Conservation (phyloP, 2,329 filamentous ascomycete genomes). For the Nectriaceae sp. region DNA sequence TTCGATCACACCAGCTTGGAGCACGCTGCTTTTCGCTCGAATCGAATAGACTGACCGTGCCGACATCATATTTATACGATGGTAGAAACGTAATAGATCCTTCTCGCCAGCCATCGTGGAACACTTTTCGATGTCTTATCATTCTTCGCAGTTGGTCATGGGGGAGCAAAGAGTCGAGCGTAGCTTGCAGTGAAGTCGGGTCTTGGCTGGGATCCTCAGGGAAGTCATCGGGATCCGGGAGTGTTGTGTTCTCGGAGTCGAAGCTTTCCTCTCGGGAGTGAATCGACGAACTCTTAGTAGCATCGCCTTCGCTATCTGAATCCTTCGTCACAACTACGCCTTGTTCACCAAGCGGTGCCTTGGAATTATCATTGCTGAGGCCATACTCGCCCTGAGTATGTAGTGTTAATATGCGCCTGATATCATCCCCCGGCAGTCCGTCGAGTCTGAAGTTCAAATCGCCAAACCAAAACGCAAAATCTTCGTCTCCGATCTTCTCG, state of each 20-base stretch:
- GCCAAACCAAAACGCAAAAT: constrained; percentile 95
- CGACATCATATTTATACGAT: constrained; percentile 97
- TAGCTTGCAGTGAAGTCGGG: constrained; percentile 85
- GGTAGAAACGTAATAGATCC: constrained; percentile 86
- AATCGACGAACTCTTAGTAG: constrained; percentile 35
- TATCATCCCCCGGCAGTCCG: constrained; percentile 85
- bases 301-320: constrained; percentile 50
- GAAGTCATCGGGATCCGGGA: constrained; percentile 68
- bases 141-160: constrained; percentile 84
- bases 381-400: constrained; percentile 81
- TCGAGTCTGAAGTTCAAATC: constrained; percentile 94
- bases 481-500: constrained; percentile 80
- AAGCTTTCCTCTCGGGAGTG: constrained; percentile 38
- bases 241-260: constrained; percentile 39
- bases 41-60: constrained; percentile 90
- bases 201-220: constrained; percentile 70
- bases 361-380: constrained; percentile 43
- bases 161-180: constrained; percentile 79
- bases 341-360: constrained; percentile 45
- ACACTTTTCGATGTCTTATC: constrained; percentile 74
- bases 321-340: constrained; percentile 50
- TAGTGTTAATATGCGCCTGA: constrained; percentile 78
- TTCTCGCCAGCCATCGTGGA: constrained; percentile 91
- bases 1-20: constrained; percentile 96
- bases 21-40: constrained; percentile 91